Conservation (phyloP, 1,139 yeast genomes). For the Debaryomycetaceae sp. region DNA sequence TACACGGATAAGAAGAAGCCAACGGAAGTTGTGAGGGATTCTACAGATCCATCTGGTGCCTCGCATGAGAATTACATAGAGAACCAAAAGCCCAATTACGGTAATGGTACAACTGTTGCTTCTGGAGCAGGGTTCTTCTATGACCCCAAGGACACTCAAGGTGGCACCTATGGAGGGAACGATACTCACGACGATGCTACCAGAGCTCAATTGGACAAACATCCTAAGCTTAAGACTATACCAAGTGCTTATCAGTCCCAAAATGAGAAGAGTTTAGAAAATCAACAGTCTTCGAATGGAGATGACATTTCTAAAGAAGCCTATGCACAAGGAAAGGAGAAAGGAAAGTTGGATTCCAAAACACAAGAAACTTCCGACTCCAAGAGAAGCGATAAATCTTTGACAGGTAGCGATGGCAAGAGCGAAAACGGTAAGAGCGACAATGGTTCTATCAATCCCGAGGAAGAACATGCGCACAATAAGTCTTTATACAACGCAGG, state of each 20-base stretch:
- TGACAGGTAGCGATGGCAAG: background rate
- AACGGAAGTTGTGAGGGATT: constrained; percentile 14
- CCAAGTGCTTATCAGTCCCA: constrained; percentile 24
- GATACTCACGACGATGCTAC: constrained; percentile 19
- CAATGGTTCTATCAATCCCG: constrained; percentile 5
- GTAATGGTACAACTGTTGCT: constrained; percentile 24
- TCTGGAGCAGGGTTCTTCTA: constrained; percentile 32
- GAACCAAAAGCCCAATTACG: constrained; percentile 25
- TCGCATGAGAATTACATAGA: constrained; percentile 5
- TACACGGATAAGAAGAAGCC: constrained; percentile 31
- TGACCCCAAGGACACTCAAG: constrained; percentile 37
- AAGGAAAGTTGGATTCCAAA: constrained; percentile 13
- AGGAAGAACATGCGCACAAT: constrained; percentile 23
- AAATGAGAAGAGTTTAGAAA: constrained; percentile 5
- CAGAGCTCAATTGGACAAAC: constrained; percentile 18
- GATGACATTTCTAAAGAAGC: constrained; percentile 5
- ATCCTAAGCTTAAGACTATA: constrained; percentile 26
- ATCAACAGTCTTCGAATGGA: background rate
- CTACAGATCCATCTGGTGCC: constrained; percentile 11
- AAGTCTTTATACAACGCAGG: constrained; percentile 28
- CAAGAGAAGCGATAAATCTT: constrained; percentile 4
- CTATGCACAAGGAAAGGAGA: constrained; percentile 5
- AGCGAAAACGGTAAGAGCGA: constrained; percentile 3
- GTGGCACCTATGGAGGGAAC: constrained; percentile 21
- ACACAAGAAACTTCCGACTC: constrained; percentile 2